Percentiles rank a stretch among this genome's conserved stretches.
phyloP scores from a whole-genome alignment of 306 rosid genomes.

The Prunus mume region DNA sequence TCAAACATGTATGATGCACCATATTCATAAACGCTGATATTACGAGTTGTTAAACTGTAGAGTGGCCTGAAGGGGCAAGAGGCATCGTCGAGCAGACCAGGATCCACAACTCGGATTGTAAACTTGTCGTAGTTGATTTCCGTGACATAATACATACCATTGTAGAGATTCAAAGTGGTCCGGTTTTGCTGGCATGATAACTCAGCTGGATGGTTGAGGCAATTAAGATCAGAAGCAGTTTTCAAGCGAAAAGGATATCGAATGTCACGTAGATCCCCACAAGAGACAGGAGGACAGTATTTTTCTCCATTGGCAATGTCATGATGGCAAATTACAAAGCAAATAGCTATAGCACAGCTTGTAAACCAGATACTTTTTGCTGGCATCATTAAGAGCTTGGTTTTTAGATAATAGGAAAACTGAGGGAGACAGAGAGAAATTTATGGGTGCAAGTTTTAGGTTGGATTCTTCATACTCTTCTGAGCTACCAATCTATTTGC shows the following conservation, averaged over 20 bases:
- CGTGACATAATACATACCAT: conserved; percentile 4
- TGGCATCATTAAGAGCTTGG: neutral
- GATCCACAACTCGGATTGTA: conserved; percentile 24
- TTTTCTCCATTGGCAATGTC: neutral
- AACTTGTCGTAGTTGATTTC: neutral
- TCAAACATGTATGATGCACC: neutral
- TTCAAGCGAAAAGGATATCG: neutral
- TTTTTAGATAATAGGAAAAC: neutral
- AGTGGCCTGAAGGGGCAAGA: conserved; percentile 11
- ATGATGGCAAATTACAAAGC: neutral
- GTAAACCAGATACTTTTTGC: neutral
- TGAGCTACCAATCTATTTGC: too few relatives aligned
- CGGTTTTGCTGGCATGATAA: conserved; percentile 1
- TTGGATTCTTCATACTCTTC: too few relatives aligned
- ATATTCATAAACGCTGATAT: neutral
- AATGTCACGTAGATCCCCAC: conserved; percentile 16
- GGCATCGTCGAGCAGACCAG: neutral
- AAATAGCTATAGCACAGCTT: neutral
- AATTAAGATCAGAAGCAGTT: neutral
- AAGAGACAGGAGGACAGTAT: neutral
- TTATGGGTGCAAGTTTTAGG: too few relatives aligned
- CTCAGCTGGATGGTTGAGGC: neutral
- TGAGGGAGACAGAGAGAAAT: neutral
- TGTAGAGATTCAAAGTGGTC: neutral
- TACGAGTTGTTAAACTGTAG: neutral